Base-by-base conservation (phyloP, 1,284 basidiomycete genomes). In the Earliella scabrosa region DNA sequence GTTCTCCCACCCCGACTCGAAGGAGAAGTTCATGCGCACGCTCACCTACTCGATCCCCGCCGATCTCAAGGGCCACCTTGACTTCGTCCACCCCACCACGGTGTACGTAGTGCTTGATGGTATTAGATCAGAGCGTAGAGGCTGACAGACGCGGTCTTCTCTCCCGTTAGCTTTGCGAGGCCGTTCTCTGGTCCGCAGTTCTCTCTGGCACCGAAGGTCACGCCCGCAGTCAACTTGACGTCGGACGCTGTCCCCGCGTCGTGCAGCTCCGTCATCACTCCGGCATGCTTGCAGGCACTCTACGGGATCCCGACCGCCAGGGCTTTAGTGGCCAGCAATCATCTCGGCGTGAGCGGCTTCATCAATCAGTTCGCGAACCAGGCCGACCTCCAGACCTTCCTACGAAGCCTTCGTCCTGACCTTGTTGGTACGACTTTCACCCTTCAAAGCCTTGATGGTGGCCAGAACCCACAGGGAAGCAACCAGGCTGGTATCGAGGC, bases 341-440 rank as follows among this genome's bases (percentile, higher is more conserved):
- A 71, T 27, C 71, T 87, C 35, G 82, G 80, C 46, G 75, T 87
- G 36, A 77, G 78, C 16, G 83, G 83, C 10, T 86, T 82, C 60
- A 73, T 83, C 8, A 66, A 76, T 4, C 71, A 83, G 59, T 85
- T 74, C 62, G 82, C 81, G 1, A 82, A 77, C 65, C 67, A 67
- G 31, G 73, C 73, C 26, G 82, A 85, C 66, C 72, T 83, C 18
- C 82, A 10, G 65, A 77, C 86, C 35, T 82, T 81, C 46, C 75
- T 86, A 38, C 77, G 78, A n/a, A 83, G 83, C 10, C 84, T 79
- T 71, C 71, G 81, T 4, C 62, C 81, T 16, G 82, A 83, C 54
- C 82, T 83, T 14, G 23, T 65, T 21, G 52, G 66, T 9, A 49
- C 59, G 7, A 47, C 40, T 5, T 54, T 54, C 34, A 26, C 46